Conservation (phyloP, 345 rosid genomes). For the Gossypium raimondii region DNA sequence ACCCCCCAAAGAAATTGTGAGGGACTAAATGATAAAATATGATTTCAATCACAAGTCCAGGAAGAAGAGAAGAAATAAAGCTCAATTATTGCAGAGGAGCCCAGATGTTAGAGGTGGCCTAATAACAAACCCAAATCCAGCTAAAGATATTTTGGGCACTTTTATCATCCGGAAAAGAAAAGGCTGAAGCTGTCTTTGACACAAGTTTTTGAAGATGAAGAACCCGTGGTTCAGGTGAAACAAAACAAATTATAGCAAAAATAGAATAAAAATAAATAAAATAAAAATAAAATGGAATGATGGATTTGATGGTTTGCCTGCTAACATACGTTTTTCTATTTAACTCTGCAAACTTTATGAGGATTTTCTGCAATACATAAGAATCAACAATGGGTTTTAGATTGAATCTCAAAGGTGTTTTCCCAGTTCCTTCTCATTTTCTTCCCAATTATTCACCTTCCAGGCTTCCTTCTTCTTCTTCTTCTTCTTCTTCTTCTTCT, state of each 20-base stretch:
- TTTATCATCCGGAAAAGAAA: neutral
- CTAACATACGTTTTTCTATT: neutral
- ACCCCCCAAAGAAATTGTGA: too few relatives aligned
- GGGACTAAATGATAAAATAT: too few relatives aligned
- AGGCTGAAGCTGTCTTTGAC: neutral
- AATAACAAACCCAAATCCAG: neutral
- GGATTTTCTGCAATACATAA: slow-evolving; percentile 9
- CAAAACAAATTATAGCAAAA: neutral
- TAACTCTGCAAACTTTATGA: neutral
- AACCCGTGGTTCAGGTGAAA: slow-evolving; percentile 52
- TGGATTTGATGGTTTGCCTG: neutral
- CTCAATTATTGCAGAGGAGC: neutral
- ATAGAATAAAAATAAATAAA: too few relatives aligned
- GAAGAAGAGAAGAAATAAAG: neutral
- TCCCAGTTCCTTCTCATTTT: slow-evolving; percentile 34
- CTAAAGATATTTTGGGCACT: neutral
- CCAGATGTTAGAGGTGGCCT: neutral
- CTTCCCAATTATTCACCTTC: slow-evolving; percentile 27
- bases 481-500: too few relatives aligned
- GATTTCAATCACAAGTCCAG: too few relatives aligned
- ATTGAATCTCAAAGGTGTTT: slow-evolving; percentile 35
- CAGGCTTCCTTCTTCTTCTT: slow-evolving; percentile 25
- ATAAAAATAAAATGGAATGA: neutral
- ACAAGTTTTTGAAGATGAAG: slow-evolving; percentile 34
- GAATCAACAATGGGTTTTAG: slow-evolving; percentile 39